Percentiles rank a stretch among this genome's conserved stretches.
Evolutionary conservation across 306 rosid species (phyloP).

Genomic region (Cicer cuneatum): DNA sequence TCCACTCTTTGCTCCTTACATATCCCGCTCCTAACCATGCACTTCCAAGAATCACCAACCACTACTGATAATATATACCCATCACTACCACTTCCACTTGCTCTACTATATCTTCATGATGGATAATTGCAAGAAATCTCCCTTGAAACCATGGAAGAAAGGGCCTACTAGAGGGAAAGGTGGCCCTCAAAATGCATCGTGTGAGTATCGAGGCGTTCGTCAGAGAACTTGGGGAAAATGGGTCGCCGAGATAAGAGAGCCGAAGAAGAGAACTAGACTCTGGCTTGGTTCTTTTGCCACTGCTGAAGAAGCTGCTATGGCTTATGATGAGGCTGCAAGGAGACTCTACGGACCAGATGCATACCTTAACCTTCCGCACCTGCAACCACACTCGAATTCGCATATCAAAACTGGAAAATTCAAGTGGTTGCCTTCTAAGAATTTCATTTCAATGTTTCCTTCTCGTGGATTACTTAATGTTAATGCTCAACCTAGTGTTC

Average conservation of each 20-base stretch:
- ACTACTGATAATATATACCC: conserved; percentile 29
- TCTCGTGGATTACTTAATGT: conserved; percentile 76
- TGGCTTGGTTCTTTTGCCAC: conserved; percentile 98
- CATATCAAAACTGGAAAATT: conserved; percentile 61
- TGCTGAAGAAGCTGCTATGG: conserved; percentile 97
- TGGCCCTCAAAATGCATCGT: conserved; percentile 87
- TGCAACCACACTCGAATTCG: conserved; percentile 54
- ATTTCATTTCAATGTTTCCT: conserved; percentile 89
- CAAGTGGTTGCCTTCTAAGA: conserved; percentile 93
- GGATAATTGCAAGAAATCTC: conserved; percentile 74
- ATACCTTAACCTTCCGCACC: conserved; percentile 91
- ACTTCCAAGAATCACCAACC: conserved; percentile 47
- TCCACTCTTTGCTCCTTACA: conserved; percentile 66
- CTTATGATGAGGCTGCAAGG: conserved; percentile 95
- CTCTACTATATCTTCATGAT: conserved; percentile 46
- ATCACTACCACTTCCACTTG: conserved; percentile 21
- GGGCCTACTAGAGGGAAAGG: conserved; percentile 97
- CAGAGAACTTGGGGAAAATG: conserved; percentile 99
- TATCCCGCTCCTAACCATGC: conserved; percentile 73
- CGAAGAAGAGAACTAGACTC: conserved; percentile 89
- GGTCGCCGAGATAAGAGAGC: conserved; percentile 99
- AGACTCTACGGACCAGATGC: conserved; percentile 94
- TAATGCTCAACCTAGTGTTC: conserved; percentile 94
- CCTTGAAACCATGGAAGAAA: conserved; percentile 95
- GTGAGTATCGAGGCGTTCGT: conserved; percentile 90